A percentile compares a stretch with the other conserved stretches of the same genome.
Evolutionary conservation across 139 green algal species (phyloP).

Genomic region (Gonium pectorale): DNA sequence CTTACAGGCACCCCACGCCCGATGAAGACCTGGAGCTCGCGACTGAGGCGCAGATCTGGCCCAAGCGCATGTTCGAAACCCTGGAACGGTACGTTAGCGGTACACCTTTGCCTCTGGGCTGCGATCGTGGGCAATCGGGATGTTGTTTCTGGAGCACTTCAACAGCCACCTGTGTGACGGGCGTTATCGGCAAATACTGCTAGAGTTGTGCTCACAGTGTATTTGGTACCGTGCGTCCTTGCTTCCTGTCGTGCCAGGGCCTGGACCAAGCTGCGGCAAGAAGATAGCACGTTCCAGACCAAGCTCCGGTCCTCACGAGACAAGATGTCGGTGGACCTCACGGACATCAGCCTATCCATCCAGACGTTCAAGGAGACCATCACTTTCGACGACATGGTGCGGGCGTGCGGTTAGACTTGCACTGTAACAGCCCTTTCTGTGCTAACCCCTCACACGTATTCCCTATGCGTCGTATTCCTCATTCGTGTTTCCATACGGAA

Average conservation of each 20-base stretch:
- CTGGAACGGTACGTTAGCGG: conserved; percentile 33
- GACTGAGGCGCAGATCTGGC: conserved; percentile 32
- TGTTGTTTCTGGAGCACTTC: too few species aligned
- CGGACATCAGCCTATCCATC: conserved; percentile 36
- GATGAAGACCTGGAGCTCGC: conserved; percentile 19
- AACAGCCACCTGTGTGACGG: too few species aligned
- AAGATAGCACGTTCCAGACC: conserved; percentile 46
- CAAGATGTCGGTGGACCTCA: conserved; percentile 41
- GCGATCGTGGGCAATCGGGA: too few species aligned
- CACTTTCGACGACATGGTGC: conserved; percentile 41
- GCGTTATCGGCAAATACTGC: too few species aligned
- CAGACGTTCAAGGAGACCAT: conserved; percentile 43
- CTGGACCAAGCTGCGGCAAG: conserved; percentile 45
- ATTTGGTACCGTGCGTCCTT: not conserved
- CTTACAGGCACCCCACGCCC: conserved; percentile 32
- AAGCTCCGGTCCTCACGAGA: conserved; percentile 47
- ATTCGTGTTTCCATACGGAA: too few species aligned
- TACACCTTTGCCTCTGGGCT: too few species aligned
- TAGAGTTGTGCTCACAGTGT: not conserved
- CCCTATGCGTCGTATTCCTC: too few species aligned
- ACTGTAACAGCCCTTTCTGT: too few species aligned
- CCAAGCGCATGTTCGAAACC: conserved; percentile 40
- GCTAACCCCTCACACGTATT: too few species aligned
- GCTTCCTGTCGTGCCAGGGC: conserved; percentile 9
- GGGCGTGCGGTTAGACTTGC: too few species aligned